These are phyloP conservation scores for Tardiomyces digboiensis DNA, from an alignment of 1,139 yeast genomes.

Conservation along the genomic window DNA sequence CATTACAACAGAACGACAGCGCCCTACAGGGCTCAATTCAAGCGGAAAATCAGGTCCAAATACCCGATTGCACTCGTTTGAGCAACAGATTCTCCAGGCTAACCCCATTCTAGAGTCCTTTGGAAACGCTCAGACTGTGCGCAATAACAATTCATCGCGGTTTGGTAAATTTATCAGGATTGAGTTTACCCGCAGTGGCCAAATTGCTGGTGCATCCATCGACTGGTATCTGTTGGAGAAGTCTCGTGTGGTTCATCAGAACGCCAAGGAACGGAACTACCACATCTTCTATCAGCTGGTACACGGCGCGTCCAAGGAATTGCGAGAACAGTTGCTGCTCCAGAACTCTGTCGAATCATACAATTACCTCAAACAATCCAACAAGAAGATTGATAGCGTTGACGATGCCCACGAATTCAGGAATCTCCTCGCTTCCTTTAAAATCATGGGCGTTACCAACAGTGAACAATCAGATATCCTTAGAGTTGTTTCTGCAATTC, in stretches of 20 bases:
- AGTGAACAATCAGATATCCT: constrained; percentile 52
- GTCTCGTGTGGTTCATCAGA: constrained; percentile 84
- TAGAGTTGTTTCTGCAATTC: constrained; percentile 60
- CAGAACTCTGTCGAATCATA: constrained; percentile 37
- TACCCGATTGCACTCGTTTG: constrained; percentile 36
- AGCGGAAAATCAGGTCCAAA: constrained; percentile 13
- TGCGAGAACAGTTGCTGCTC: constrained; percentile 39
- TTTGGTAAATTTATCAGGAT: constrained; percentile 95
- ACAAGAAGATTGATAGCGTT: constrained; percentile 51
- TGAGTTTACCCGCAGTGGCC: constrained; percentile 55
- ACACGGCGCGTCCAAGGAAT: constrained; percentile 48
- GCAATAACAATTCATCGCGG: constrained; percentile 91
- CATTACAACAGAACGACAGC: constrained; percentile 25
- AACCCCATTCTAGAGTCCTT: constrained; percentile 94
- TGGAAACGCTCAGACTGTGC: constrained; percentile 95
- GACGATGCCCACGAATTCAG: constrained; percentile 67
- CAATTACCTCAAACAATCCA: constrained; percentile 50
- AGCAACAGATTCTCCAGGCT: constrained; percentile 81
- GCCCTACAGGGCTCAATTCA: constrained; percentile 1
- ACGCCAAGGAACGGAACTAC: constrained; percentile 72
- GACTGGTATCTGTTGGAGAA: constrained; percentile 94
- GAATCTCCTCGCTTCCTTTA: constrained; percentile 53
- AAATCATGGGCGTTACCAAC: constrained; percentile 58
- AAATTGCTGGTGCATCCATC: constrained; percentile 80
- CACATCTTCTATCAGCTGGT: constrained; percentile 88